phyloP scores from a whole-genome alignment of 805 yeast species.

The Kodamaea neixiangensis region DNA sequence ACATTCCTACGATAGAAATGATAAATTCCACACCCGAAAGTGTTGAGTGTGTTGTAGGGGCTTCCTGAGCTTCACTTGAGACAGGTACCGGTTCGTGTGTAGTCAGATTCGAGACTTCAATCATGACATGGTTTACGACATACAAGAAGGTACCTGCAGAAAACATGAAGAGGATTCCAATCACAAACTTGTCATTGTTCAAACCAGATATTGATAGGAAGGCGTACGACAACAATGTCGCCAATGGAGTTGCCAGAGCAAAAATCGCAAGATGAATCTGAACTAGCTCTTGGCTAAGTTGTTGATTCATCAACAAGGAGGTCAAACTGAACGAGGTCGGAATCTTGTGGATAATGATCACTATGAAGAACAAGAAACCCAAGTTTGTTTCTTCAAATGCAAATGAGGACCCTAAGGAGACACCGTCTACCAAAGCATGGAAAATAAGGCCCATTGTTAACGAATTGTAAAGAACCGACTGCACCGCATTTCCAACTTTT shows the following conservation, averaged over 20 bases:
- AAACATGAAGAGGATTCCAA: slow-evolving; percentile 60
- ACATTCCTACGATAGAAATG: slow-evolving; percentile 25
- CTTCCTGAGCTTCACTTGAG: slow-evolving; percentile 7
- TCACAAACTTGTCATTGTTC: slow-evolving; percentile 33
- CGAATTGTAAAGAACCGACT: slow-evolving; percentile 42
- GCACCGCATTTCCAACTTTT: slow-evolving; percentile 5
- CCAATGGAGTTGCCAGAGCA: slow-evolving; percentile 60
- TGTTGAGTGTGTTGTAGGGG: neutral
- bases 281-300: slow-evolving; percentile 32
- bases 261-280: slow-evolving; percentile 53
- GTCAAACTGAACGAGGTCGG: slow-evolving; percentile 74
- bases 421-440: slow-evolving; percentile 73
- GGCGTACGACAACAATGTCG: slow-evolving; percentile 54
- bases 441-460: slow-evolving; percentile 62
- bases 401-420: slow-evolving; percentile 66
- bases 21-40: slow-evolving; percentile 18
- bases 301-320: slow-evolving; percentile 50
- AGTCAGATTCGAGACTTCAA: slow-evolving; percentile 24
- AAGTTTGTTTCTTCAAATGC: slow-evolving; percentile 38
- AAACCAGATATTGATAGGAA: slow-evolving; percentile 32
- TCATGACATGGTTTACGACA: slow-evolving; percentile 67
- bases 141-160: slow-evolving; percentile 75
- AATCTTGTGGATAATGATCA: slow-evolving; percentile 68
- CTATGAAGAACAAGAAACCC: slow-evolving; percentile 51
- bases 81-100: slow-evolving; percentile 3